Base-by-base conservation (phyloP, 2,329 filamentous ascomycete genomes). In the Coniella lustricola region DNA sequence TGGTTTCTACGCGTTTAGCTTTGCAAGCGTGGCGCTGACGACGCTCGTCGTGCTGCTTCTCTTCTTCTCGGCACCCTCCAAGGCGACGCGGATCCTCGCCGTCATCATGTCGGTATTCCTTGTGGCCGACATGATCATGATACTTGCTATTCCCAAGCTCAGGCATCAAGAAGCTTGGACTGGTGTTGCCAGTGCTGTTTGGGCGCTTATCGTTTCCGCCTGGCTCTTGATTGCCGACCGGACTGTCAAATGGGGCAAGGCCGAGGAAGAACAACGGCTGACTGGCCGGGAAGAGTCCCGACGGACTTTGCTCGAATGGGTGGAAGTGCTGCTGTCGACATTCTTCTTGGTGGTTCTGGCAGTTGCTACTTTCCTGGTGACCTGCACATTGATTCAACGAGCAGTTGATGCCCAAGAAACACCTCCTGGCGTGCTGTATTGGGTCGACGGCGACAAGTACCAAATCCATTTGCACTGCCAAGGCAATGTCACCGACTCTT, bases 1-100 rank as follows among this genome's bases (percentile, higher is more conserved):
- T n/a, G 88, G 87, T 34, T 98, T 95, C 76, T 89, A 89, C 64
- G 80, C 88, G 50, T 94, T 95, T 62, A 79, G 84, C 54, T 97
- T 87, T 66, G 82, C 88, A 4, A 89, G 83, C 44, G 66, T 97
- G 52, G 84, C 90, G 1, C 69, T 89, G 22, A 81, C 84, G 10
- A 87, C 90, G 45, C 74, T 96, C 35, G 65, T 89, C 4, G 81
- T 90, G 43, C 80, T 82, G 2, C 75, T 96, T 20, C 66, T 96
- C 7, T 98, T 97, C 75, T 97, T 97, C 65, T 74, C 85, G 17
- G 80, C 85, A 1, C 93, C 93, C 0, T 91, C 90, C 33, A 82
- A 84, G 58, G 77, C 86, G 0, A 84, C 91, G 62, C 81, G 89
- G 49, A 73, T 94, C 44, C 76, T 87, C 52, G 85, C 83, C 32